Conservation (phyloP, 2,329 filamentous ascomycete genomes). For the Pseudocercospora musae region DNA sequence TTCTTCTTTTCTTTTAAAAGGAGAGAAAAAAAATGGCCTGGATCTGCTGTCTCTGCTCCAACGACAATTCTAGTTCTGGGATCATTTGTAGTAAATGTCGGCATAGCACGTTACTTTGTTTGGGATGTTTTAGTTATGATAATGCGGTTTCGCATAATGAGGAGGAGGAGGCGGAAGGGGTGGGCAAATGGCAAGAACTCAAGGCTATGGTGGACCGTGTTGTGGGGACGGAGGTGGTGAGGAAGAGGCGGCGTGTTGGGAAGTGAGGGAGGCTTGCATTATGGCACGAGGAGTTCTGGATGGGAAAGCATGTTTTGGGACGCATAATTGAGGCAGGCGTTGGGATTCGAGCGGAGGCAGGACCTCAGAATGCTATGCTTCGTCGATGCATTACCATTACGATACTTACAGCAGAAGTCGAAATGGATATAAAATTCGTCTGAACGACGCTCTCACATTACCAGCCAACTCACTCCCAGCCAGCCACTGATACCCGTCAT, state of each 20-base stretch:
- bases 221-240: too few species aligned
- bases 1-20: too few species aligned
- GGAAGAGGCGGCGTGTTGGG: neutral
- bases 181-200: neutral
- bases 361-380: neutral
- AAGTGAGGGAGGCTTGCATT: neutral
- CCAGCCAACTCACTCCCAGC: constrained; percentile 39
- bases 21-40: constrained; percentile 12
- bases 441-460: constrained; percentile 26
- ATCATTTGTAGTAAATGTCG: constrained; percentile 12
- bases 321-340: too few species aligned
- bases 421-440: neutral
- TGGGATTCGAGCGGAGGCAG: too few species aligned
- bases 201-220: neutral
- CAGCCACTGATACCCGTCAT: constrained; percentile 35
- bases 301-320: neutral
- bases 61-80: constrained; percentile 9
- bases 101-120: constrained; percentile 8
- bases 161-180: neutral
- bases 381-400: neutral
- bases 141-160: neutral
- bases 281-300: neutral
- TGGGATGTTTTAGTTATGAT: constrained; percentile 17
- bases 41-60: constrained; percentile 16
- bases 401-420: neutral